Percentiles rank a stretch among this genome's conserved stretches.
Evolutionary conservation across 257 asterid genomes (phyloP).

Genomic region (Fraxinus excelsior): DNA sequence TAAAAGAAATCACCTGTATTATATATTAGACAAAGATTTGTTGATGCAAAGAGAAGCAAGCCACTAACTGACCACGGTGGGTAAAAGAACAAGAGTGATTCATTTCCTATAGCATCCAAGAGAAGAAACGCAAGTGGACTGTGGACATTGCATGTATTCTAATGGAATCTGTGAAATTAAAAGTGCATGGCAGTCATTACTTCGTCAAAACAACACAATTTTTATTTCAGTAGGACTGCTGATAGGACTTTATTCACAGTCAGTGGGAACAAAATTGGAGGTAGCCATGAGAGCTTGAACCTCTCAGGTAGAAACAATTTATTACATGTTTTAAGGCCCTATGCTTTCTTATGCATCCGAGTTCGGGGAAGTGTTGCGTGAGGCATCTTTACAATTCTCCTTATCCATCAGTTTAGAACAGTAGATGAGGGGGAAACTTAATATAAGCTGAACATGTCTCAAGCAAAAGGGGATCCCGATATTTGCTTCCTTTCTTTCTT

Average conservation of each 20-base stretch:
- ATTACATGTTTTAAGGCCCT: constrained; percentile 1
- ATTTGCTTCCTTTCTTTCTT: neutral
- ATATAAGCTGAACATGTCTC: neutral
- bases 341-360: neutral
- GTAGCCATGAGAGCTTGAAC: no score
- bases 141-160: constrained; percentile 6
- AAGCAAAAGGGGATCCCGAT: neutral
- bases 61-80: neutral
- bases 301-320: no score
- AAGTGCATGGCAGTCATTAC: neutral
- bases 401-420: neutral
- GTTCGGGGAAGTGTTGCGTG: neutral
- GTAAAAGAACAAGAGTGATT: neutral
- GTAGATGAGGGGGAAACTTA: neutral
- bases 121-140: neutral
- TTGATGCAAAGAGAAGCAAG: neutral
- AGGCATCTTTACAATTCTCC: neutral
- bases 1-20: neutral
- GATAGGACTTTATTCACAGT: neutral
- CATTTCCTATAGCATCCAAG: neutral
- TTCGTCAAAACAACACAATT: neutral
- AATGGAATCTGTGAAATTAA: neutral
- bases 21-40: neutral
- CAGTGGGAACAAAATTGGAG: no score
- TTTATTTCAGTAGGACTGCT: neutral